phyloP scores from a whole-genome alignment of 331 rosid species.

The Spiraea crenata region DNA sequence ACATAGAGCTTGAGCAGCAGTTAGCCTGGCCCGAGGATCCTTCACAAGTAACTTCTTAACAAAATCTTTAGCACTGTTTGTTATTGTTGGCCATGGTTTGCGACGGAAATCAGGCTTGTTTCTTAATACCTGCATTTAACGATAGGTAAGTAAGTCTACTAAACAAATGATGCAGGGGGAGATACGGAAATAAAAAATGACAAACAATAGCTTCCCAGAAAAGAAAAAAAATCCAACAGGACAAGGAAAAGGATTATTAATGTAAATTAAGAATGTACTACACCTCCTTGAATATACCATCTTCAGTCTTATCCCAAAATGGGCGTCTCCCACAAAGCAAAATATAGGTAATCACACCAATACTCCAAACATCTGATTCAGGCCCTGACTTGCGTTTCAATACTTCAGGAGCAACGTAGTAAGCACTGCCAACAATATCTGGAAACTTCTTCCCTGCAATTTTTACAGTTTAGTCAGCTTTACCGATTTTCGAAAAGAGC shows the following conservation, averaged over 20 bases:
- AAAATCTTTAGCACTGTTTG: conserved; percentile 81
- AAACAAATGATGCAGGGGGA: neutral
- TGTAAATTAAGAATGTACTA: conserved; percentile 25
- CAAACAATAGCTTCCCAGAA: neutral
- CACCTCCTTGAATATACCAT: conserved; percentile 99
- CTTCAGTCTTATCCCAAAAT: conserved; percentile 99
- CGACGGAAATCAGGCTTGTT: conserved; percentile 98
- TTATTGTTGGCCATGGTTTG: conserved; percentile 92
- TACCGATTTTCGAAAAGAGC: conserved; percentile 1
- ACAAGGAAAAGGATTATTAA: neutral
- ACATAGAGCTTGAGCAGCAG: conserved; percentile 99
- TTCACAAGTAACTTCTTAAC: conserved; percentile 90
- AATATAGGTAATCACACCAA: conserved; percentile 96
- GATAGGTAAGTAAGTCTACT: conserved; percentile 12
- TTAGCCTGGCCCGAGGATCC: conserved; percentile 93
- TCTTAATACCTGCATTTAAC: conserved; percentile 59
- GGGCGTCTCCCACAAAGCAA: conserved; percentile 98
- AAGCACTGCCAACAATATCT: conserved; percentile 98
- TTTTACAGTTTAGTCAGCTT: conserved; percentile 20
- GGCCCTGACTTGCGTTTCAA: conserved; percentile 97
- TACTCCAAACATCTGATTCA: conserved; percentile 99
- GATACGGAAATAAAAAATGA: neutral
- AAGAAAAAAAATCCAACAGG: neutral
- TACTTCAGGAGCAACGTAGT: conserved; percentile 99
- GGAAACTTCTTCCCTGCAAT: conserved; percentile 74